Base-by-base conservation (phyloP, 352 stramenopile species). In the Pythium guiyangense region DNA sequence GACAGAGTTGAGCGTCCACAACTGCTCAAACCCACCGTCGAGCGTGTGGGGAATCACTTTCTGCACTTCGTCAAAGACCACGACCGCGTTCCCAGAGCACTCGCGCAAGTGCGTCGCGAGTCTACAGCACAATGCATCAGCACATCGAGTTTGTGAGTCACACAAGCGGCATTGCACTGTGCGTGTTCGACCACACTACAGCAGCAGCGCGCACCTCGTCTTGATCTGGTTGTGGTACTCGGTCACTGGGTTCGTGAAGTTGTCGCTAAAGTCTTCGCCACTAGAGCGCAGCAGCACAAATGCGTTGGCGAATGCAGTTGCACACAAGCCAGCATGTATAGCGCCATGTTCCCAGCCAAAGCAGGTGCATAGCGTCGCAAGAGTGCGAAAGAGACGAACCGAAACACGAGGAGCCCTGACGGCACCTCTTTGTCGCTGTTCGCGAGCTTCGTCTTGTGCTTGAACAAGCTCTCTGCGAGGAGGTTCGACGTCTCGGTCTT, bases 41-140 rank as follows among this genome's bases (percentile, higher is more conserved):
- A 96, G 74, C 1, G 88, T 96, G 48, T 93, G 84, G 11, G 88
- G 88, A 51, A 96, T 88, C 55, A 94, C 84, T 62, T 96, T 97
- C 56, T 97, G 88, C 27, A 97, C 80, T 76, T 97, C 89, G 56
- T 97, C 89, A 49, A 97, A 96, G 31, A 97, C 69, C 26, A 97
- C 81, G 11, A 97, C 77, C 4, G 86, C 87, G 61, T 96, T 92
- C 22, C 89, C 89, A 20, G 71, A 87, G 64, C 87, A 96, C 35
- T 78, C 63, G 25, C 83, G 67, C 43, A 97, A 70, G 56, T 95
- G 84, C 31, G 94, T 79, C 11, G 77, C 82, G 18, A 96, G 64
- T 69, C 81, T 92, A 14, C 20, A 22, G 6, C 39, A 46, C 15
- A 55, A 42, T 40, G 59, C 22, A 26, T 18, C 25, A 50, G 15